Conservation (phyloP, 495 filamentous ascomycete species). For the Bombardia bombarda region DNA sequence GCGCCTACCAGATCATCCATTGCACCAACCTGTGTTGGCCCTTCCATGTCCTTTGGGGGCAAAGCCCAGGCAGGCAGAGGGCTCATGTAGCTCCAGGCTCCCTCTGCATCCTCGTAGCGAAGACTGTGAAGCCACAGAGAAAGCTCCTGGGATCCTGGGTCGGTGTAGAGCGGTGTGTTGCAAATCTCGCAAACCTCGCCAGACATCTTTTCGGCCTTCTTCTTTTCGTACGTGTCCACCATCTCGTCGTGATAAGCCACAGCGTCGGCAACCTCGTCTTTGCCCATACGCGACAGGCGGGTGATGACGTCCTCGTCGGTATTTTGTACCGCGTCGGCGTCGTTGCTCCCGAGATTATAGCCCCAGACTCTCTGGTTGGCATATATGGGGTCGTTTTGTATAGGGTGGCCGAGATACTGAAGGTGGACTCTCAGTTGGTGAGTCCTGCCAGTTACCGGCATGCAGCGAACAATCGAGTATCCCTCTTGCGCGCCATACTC, state of each 20-base stretch:
- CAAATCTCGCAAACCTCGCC: constrained; percentile 75
- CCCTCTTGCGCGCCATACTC: constrained; percentile 49
- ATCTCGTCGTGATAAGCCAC: constrained; percentile 93
- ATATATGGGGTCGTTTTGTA: constrained; percentile 96
- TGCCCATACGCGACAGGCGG: constrained; percentile 81
- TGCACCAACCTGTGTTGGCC: constrained; percentile 48
- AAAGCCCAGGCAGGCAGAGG: constrained; percentile 78
- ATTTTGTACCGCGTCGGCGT: constrained; percentile 53
- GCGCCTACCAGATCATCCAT: constrained; percentile 45
- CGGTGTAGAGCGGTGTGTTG: constrained; percentile 81
- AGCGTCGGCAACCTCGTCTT: constrained; percentile 80
- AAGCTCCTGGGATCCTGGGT: constrained; percentile 82
- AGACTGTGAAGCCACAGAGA: constrained; percentile 89
- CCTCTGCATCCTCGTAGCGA: constrained; percentile 72
- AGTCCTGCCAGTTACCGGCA: constrained; percentile 87
- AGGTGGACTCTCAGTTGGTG: constrained; percentile 94
- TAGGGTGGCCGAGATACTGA: constrained; percentile 89
- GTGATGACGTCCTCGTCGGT: constrained; percentile 85
- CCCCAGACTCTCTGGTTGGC: constrained; percentile 91
- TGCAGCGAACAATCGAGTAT: constrained; percentile 91
- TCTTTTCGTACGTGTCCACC: constrained; percentile 75
- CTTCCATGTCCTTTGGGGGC: constrained; percentile 57
- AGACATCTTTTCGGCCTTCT: constrained; percentile 86
- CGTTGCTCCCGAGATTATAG: constrained; percentile 61
- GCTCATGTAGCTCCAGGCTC: constrained; percentile 81